phyloP scores from a whole-genome alignment of 1,284 basidiomycete species.

The Ganoderma sp. region DNA sequence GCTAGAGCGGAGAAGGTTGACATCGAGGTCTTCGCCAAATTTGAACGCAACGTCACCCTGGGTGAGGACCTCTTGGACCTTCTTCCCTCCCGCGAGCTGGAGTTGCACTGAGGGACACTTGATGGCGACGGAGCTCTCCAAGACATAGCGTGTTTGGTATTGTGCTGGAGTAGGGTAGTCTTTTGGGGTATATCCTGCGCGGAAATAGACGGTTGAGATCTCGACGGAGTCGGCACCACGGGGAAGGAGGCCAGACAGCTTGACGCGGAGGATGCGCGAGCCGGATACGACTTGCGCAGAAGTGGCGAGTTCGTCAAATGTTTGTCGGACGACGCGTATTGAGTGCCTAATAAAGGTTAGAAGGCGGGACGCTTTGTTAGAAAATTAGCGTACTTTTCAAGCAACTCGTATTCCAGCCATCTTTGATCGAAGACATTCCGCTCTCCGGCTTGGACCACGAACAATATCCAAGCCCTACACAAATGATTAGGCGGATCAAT shows the following conservation, averaged over 20 bases:
- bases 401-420: conserved; percentile 85
- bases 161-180: conserved; percentile 73
- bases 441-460: conserved; percentile 89
- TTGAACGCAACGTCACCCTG: conserved; percentile 75
- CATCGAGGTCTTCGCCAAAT: conserved; percentile 59
- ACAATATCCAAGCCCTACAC: conserved; percentile 75
- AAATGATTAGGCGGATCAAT: conserved; percentile 9
- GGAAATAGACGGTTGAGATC: conserved; percentile 42
- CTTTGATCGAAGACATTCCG: conserved; percentile 98
- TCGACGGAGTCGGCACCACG: conserved; percentile 34
- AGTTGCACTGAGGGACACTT: conserved; percentile 93
- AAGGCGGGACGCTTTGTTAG: neutral
- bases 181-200: conserved; percentile 78
- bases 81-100: conserved; percentile 95
- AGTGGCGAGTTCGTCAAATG: conserved; percentile 75
- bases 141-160: conserved; percentile 75
- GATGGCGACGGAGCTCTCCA: conserved; percentile 86
- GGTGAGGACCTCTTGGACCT: conserved; percentile 91
- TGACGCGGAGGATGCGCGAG: conserved; percentile 35
- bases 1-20: conserved; percentile 44
- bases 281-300: conserved; percentile 37
- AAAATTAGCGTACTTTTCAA: conserved; percentile 63
- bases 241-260: conserved; percentile 42
- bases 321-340: conserved; percentile 77
- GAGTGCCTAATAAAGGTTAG: conserved; percentile 57